Evolutionary conservation across 2,329 filamentous ascomycete genomes (phyloP).

Genomic region (Fusarium tupiense): DNA sequence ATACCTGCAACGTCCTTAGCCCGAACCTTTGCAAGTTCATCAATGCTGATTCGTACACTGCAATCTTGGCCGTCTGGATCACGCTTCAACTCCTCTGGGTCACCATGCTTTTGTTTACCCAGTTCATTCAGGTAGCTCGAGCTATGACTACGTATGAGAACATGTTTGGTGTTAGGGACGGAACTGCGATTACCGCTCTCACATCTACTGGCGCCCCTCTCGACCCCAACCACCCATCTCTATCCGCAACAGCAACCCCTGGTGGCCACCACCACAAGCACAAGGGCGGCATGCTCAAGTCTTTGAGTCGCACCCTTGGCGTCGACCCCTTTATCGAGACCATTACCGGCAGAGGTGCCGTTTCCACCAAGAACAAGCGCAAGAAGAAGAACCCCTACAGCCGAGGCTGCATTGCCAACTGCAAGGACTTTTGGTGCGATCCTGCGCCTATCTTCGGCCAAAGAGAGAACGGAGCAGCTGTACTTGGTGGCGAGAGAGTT

Average conservation of each 20-base stretch:
- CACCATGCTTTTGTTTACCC: constrained; percentile 94
- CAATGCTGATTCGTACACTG: constrained; percentile 84
- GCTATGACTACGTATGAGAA: constrained; percentile 97
- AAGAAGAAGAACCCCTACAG: constrained; percentile 84
- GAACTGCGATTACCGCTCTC: constrained; percentile 73
- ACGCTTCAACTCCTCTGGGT: constrained; percentile 92
- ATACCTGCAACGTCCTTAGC: constrained; percentile 79
- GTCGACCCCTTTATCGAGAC: constrained; percentile 95
- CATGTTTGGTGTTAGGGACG: constrained; percentile 81
- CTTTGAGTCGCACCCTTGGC: constrained; percentile 86
- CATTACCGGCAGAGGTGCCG: constrained; percentile 82
- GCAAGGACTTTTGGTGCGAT: constrained; percentile 96
- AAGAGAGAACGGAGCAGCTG: constrained; percentile 76
- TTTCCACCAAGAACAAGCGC: constrained; percentile 63
- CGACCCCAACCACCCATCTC: constrained; percentile 71
- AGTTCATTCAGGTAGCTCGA: constrained; percentile 89
- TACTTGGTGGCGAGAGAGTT: constrained; percentile 80
- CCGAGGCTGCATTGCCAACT: constrained; percentile 85
- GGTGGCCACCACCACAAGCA: constrained; percentile 62
- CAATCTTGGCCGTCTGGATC: constrained; percentile 82
- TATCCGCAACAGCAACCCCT: constrained; percentile 59
- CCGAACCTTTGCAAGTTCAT: constrained; percentile 78
- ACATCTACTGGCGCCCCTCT: constrained; percentile 81
- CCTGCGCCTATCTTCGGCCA: constrained; percentile 81
- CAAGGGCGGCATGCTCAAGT: constrained; percentile 74